These are phyloP conservation scores for Colletotrichum sp. DNA, from an alignment of 2,329 filamentous ascomycete genomes.

Conservation along the genomic window DNA sequence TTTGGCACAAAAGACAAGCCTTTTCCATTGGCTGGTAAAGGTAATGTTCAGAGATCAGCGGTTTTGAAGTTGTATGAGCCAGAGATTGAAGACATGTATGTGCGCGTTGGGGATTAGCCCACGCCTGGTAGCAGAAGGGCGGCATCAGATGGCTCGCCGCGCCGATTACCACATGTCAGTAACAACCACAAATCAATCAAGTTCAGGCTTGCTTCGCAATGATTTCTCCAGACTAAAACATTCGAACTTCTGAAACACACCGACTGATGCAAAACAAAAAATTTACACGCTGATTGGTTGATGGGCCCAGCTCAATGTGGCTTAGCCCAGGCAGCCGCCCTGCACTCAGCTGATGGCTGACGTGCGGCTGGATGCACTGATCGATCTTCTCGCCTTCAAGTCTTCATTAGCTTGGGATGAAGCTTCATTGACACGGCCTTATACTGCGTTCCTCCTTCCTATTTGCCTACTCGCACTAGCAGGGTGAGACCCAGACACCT, in stretches of 20 bases:
- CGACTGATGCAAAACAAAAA: not conserved
- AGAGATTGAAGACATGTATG: conserved; percentile 48
- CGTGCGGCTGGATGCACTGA: not conserved
- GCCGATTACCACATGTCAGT: not conserved
- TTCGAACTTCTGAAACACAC: not conserved
- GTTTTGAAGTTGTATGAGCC: conserved; percentile 45
- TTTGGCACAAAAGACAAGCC: conserved; percentile 45
- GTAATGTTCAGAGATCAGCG: conserved; percentile 44
- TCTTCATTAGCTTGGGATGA: not conserved
- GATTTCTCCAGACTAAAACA: not conserved
- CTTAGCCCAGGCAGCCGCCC: not conserved
- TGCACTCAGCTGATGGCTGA: not conserved
- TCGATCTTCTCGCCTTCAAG: not conserved
- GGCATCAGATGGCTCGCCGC: not conserved
- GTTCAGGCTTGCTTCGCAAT: not conserved
- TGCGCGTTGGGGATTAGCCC: not conserved
- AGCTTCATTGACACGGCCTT: not conserved
- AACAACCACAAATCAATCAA: not conserved
- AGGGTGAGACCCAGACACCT: not conserved
- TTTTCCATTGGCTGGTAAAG: conserved; percentile 49
- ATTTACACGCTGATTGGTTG: not conserved
- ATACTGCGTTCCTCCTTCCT: not conserved
- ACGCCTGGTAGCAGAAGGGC: not conserved
- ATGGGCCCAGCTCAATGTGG: not conserved
- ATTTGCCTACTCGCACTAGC: not conserved